Evolutionary conservation across 2,329 filamentous ascomycete genomes (phyloP), one percentile per base, ranked within the genome.

Genomic region (Cytospora schulzeri): DNA sequence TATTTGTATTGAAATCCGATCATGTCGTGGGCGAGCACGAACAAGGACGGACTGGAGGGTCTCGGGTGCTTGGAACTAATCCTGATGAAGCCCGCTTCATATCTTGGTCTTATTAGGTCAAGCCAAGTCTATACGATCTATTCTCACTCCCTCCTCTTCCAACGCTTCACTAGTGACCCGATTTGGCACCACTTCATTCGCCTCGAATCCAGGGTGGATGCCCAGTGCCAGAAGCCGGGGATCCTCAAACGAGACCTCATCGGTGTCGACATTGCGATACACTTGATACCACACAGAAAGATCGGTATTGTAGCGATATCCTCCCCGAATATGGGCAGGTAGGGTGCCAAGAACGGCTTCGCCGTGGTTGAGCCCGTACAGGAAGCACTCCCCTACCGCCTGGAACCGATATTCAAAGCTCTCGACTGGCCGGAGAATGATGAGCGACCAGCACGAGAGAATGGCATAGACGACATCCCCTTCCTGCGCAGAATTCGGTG

Each of bases 391-490:
- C 24, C 57, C 57, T 8, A 58, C 41, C n/a, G 35, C 41, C 4
- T 51, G 22, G 14, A 33, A 58, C 8, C 57, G 57, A 35, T 7
- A 9, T 31, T 58, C 41, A 24, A 24, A 6, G 17, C 41, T 41
- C 3, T 41, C 26, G 57, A 22, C 28, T 14, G 41, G 57, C 50
- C 57, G 57, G 17, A 58, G 19, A 17, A 58, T 41, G 5, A 31
- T 58, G 7, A 58, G 50, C n/a, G 41, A 33, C 41, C 4, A 1
- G 8, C 28, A 58, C 12, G 28, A 50, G 24, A 33, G 26, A 26
- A 58, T 33, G 3, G 41, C 57, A n/a, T 50, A 22, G 41, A 58
- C 24, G n/a, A 17, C 50, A 31, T 58, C 57, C 28, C 57, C 57
- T 17, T 35, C 12, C 24, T 24, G 29, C 4, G 29, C n/a, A 26